Conservation (phyloP, 805 yeast species). For the Brettanomyces naardenensis region DNA sequence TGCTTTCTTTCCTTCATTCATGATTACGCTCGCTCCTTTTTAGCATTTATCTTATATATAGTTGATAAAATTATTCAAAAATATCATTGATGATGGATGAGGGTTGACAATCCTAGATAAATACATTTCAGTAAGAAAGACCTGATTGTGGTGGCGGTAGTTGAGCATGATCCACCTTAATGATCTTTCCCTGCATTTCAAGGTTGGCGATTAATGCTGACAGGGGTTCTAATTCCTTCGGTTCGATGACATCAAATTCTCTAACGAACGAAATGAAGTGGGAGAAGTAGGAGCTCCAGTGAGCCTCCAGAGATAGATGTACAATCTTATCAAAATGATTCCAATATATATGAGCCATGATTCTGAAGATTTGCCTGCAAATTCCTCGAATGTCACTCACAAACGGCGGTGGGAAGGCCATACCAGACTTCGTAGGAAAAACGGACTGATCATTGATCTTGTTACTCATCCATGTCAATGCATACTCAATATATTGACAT, state of each 20-base stretch:
- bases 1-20: background rate
- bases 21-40: background rate
- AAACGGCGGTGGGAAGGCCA: constrained; percentile 84
- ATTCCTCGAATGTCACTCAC: constrained; percentile 78
- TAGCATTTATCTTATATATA: background rate
- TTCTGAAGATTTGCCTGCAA: constrained; percentile 85
- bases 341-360: constrained; percentile 91
- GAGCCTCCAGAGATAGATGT: constrained; percentile 91
- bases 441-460: constrained; percentile 83
- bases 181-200: constrained; percentile 80
- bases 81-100: too few relatives aligned
- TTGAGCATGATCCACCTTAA: constrained; percentile 11
- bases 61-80: background rate
- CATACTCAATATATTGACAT: constrained; percentile 84
- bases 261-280: constrained; percentile 84
- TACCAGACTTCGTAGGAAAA: constrained; percentile 87
- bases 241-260: constrained; percentile 76
- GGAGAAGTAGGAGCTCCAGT: constrained; percentile 96
- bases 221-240: constrained; percentile 73
- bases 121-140: background rate
- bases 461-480: constrained; percentile 80
- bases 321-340: constrained; percentile 90
- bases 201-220: constrained; percentile 67
- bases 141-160: background rate
- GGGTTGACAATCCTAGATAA: too few relatives aligned